Base-by-base conservation (phyloP, 345 rosid species). In the Lepidium sativum region DNA sequence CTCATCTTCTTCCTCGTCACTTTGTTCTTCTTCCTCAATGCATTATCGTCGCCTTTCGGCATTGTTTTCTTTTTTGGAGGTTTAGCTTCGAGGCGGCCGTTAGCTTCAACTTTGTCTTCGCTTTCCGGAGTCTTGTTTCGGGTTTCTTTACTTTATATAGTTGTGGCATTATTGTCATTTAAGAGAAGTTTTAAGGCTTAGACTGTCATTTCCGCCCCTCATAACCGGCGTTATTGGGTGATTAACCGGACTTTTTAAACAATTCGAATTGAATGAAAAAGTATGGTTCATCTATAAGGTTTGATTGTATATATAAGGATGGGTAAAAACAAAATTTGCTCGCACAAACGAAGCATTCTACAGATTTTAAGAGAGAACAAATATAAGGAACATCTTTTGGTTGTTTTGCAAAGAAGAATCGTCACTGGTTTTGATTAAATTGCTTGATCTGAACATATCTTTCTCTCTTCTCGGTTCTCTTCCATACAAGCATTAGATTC, bases 21-120 rank as follows among this genome's bases (percentile, higher is more conserved):
- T 70, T 84, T 89, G 63, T 80, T 92, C 85, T 78, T 87, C 90
- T 81, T 85, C 65, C 69, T 85, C 75, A 39, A 60, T 40, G 78
- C 42, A 9, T 79, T 67, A 73, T 88, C 96, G 60, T 85, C 96
- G 6, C 96, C 98, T 68, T 87, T 87, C 12, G 80, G 86, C 98
- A 89, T 89, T 49, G 38, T 5, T 40, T 17, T 23, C 15, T 55
- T 25, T n/a, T 27, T 23, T 27, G 32, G 43, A 44, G 53, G 65
- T 60, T 10, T 16, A 13, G 32, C 67, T 60, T 70, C 49, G 69
- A 39, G 75, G 75, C 75, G 69, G 75, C 75, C 44, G 62, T 62
- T 61, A 27, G 31, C 29, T 35, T 27, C 11, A 54, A 17, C 45
- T 52, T 31, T 40, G 34, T 10, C 59, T 63, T 41, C 8, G 43